phyloP scores from a whole-genome alignment of 148 eudicot genomes.

The Cornus kousa region DNA sequence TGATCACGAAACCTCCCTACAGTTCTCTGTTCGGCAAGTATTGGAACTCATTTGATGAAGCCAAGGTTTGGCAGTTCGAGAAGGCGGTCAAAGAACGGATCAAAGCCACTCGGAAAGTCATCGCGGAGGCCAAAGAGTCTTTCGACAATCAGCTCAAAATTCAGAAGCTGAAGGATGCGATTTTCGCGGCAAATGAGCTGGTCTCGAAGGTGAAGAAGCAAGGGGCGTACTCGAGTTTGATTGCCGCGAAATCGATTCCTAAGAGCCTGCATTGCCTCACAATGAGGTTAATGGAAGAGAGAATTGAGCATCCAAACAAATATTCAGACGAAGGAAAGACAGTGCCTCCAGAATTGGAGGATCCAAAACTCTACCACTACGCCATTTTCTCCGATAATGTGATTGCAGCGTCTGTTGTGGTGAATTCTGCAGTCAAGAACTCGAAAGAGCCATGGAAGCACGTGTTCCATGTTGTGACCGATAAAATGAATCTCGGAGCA shows the following conservation, averaged over 20 bases:
- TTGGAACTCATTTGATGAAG: constrained; percentile 59
- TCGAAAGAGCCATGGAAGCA: constrained; percentile 85
- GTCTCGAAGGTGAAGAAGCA: constrained; percentile 84
- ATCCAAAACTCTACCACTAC: constrained; percentile 81
- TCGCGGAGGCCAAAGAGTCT: constrained; percentile 85
- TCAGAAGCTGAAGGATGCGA: constrained; percentile 87
- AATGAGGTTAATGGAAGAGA: constrained; percentile 90
- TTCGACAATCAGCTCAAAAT: constrained; percentile 92
- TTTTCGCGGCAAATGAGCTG: constrained; percentile 79
- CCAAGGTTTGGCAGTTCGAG: constrained; percentile 61
- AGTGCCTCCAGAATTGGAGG: constrained; percentile 66
- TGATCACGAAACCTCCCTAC: constrained; percentile 36
- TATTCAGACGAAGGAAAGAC: constrained; percentile 73
- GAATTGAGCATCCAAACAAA: constrained; percentile 71
- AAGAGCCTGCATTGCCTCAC: constrained; percentile 87
- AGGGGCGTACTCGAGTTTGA: constrained; percentile 94
- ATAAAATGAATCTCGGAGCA: constrained; percentile 94
- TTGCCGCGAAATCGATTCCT: constrained; percentile 94
- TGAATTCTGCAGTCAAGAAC: constrained; percentile 84
- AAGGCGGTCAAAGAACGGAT: constrained; percentile 91
- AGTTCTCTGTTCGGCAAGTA: constrained; percentile 24
- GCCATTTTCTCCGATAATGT: constrained; percentile 93
- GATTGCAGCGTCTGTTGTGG: constrained; percentile 90
- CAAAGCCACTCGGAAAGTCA: constrained; percentile 75
- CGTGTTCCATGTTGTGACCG: constrained; percentile 95